phyloP scores from a whole-genome alignment of 2,329 filamentous ascomycete species.

The Microsporum canis region DNA sequence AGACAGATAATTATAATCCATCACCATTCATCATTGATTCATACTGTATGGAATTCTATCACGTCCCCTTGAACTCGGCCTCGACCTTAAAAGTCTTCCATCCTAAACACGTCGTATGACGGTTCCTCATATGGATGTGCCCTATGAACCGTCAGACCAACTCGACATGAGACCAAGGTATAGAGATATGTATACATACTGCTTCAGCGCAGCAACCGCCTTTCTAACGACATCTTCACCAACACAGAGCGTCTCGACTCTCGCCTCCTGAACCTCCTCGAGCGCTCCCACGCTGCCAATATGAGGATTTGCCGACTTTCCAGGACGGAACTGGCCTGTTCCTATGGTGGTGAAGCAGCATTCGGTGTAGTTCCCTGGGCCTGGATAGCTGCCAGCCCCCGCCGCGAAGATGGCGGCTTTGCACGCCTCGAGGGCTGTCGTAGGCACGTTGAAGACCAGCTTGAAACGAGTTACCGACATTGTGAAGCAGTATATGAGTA shows the following conservation, averaged over 20 bases:
- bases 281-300: slow-evolving; percentile 31
- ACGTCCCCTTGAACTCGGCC: not conserved
- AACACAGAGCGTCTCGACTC: slow-evolving; percentile 35
- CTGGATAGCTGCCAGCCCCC: slow-evolving; percentile 33
- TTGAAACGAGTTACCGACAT: slow-evolving; percentile 20
- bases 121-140: slow-evolving; percentile 39
- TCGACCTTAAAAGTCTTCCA: slow-evolving; percentile 29
- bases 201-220: slow-evolving; percentile 29
- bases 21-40: not conserved
- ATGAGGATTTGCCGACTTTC: slow-evolving; percentile 29
- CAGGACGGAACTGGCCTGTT: slow-evolving; percentile 33
- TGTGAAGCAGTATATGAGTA: not conserved
- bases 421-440: slow-evolving; percentile 28
- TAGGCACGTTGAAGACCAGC: slow-evolving; percentile 36
- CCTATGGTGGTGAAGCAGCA: slow-evolving; percentile 32
- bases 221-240: slow-evolving; percentile 28
- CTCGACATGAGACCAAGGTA: not conserved
- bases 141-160: slow-evolving; percentile 14
- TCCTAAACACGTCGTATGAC: slow-evolving; percentile 35
- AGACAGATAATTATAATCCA: not conserved
- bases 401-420: slow-evolving; percentile 34
- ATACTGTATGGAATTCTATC: not conserved
- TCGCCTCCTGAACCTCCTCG: slow-evolving; percentile 33
- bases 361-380: slow-evolving; percentile 30
- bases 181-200: not conserved